Evolutionary conservation across 2,329 filamentous ascomycete genomes (phyloP).

Genomic region (Nothomitra cinnamomea): DNA sequence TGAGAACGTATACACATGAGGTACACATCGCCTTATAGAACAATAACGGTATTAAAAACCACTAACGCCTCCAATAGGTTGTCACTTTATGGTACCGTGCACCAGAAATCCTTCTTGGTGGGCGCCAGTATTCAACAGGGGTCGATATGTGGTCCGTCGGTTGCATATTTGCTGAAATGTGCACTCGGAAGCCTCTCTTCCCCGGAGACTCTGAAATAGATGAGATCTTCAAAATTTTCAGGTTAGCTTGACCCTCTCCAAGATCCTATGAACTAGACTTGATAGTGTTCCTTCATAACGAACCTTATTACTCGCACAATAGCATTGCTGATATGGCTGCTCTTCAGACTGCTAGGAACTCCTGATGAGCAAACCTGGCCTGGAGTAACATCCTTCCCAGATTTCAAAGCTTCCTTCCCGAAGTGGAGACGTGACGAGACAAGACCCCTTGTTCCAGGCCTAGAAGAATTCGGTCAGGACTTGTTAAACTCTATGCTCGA

Average conservation of each 20-base stretch:
- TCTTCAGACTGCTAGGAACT: conserved; percentile 56
- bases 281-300: neutral
- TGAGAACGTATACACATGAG: conserved; percentile 87
- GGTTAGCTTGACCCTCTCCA: conserved; percentile 33
- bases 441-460: conserved; percentile 47
- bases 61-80: conserved; percentile 32
- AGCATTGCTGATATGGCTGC: neutral
- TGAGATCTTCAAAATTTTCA: conserved; percentile 90
- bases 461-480: conserved; percentile 56
- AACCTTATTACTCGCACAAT: neutral
- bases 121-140: conserved; percentile 81
- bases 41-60: neutral
- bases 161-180: conserved; percentile 95
- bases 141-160: conserved; percentile 95
- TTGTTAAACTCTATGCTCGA: conserved; percentile 56
- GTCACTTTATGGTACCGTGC: conserved; percentile 88
- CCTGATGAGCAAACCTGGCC: conserved; percentile 72
- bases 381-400: conserved; percentile 83
- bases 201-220: conserved; percentile 87
- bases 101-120: conserved; percentile 78
- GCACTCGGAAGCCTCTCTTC: conserved; percentile 81
- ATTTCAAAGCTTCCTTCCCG: conserved; percentile 83
- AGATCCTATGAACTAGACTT: neutral
- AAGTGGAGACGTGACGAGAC: conserved; percentile 67
- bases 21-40: conserved; percentile 21